Evolutionary conservation across 495 filamentous ascomycete genomes (phyloP).

Genomic region (Aspergillus coremiiformis): DNA sequence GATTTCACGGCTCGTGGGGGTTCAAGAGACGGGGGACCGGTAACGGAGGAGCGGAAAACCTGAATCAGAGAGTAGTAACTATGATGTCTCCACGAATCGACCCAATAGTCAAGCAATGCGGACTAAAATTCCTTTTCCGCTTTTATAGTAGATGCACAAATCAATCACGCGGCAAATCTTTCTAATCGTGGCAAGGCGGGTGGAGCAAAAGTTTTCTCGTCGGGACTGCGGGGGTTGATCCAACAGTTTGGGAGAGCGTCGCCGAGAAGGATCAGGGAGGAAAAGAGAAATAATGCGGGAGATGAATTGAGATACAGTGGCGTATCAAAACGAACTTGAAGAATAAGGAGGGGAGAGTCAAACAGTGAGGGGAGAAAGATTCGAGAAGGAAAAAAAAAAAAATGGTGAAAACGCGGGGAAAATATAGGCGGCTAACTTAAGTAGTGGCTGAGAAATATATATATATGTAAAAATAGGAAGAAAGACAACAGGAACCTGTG

Average conservation of each 20-base stretch:
- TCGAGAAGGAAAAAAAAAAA: background rate
- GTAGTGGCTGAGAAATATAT: background rate
- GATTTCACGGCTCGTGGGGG: background rate
- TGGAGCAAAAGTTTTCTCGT: conserved; percentile 7
- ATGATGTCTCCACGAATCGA: background rate
- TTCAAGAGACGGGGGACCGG: background rate
- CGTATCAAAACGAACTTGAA: background rate
- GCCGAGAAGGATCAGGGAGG: background rate
- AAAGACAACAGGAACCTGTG: too few relatives aligned
- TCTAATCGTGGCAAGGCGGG: background rate
- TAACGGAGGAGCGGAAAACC: background rate
- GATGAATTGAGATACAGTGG: background rate
- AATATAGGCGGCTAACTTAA: background rate
- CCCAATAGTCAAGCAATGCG: background rate
- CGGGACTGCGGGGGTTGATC: conserved; percentile 6
- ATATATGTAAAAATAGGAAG: background rate
- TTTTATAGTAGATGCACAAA: background rate
- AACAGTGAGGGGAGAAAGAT: background rate
- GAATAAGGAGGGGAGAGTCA: background rate
- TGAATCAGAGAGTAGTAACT: background rate
- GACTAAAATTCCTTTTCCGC: background rate
- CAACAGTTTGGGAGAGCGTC: background rate
- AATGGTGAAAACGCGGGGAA: background rate
- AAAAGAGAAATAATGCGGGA: background rate
- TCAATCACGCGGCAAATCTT: background rate